Evolutionary conservation across 2,329 filamentous ascomycete species (phyloP), one percentile per base, ranked within the genome.

Genomic region (Alternaria triticimaculans): DNA sequence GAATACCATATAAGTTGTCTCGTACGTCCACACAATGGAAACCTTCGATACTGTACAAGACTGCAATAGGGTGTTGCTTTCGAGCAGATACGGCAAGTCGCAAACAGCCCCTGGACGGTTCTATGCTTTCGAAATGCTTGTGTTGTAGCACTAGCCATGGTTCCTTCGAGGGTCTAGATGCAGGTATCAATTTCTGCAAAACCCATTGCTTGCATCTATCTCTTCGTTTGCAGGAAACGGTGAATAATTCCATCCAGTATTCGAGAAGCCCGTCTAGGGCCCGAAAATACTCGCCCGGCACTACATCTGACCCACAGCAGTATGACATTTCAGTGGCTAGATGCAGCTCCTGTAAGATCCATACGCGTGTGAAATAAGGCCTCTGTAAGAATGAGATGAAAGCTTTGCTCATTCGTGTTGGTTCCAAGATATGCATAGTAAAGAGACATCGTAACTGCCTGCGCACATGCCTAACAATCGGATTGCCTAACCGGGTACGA

Each of bases 321-420:
- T 41, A 55, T 1, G 49, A 46, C 4, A 60, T 10, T 6, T 9
- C 2, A 1, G 2, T 15, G 11, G 57, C 49, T n/a, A 60, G 7
- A 55, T 60, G 20, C 0, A 54, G 2, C n/a, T 60, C 57, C 4
- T 60, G 57, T 14, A 60, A 33, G 10, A 60, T 4, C 57, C 57
- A 55, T 1, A 54, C 8, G 18, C 26, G 57, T 11, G 15, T 20
- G 4, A 59, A 55, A 6, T 60, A 60, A 3, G 41, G 20, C 9
- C 49, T 25, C 3, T 2, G 3, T 1, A 55, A 26, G 5, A 55
- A 60, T 11, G 26, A 10, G 3, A 8, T 0, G 12, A 60, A 41
- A 0, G 57, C 41, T 10, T 37, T 5, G 21, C 26, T 21, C 1
- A 26, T 12, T 15, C 28, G 7, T 4, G 15, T 8, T 7, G 20